Percentiles rank a stretch among this genome's conserved stretches.
Conservation (phyloP, 352 stramenopile species). For the Phytophthora lateralis region DNA sequence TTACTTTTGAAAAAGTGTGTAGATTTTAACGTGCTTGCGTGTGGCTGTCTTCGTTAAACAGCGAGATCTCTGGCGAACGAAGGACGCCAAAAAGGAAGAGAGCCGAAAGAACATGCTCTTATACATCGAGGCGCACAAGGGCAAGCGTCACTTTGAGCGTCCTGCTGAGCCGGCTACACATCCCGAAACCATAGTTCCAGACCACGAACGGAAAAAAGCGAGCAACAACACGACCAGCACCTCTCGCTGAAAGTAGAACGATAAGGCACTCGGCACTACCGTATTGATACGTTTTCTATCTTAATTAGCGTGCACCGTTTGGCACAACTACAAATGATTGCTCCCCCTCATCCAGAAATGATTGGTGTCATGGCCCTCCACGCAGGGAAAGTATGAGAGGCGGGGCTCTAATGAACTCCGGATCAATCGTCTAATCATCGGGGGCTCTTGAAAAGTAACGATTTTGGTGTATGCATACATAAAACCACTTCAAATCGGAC, state of each 20-base stretch:
- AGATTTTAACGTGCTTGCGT: neutral
- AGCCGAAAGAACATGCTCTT: constrained; percentile 72
- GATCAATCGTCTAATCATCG: constrained; percentile 44
- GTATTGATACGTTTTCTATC: neutral
- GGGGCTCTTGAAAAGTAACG: constrained; percentile 5
- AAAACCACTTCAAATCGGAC: neutral
- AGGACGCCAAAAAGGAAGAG: constrained; percentile 75
- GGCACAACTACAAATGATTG: neutral
- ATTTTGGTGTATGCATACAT: neutral
- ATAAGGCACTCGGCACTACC: neutral
- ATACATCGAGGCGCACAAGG: constrained; percentile 70
- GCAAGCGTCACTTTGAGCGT: constrained; percentile 58
- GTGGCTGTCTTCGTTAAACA: constrained; percentile 6
- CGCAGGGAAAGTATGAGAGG: constrained; percentile 43
- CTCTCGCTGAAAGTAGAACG: neutral
- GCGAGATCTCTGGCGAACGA: constrained; percentile 65
- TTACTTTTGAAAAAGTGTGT: neutral
- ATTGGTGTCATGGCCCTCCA: constrained; percentile 33
- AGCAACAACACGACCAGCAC: constrained; percentile 3
- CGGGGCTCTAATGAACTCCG: constrained; percentile 50
- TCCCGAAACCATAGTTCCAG: neutral
- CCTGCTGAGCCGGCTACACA: neutral
- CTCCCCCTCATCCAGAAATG: constrained; percentile 34
- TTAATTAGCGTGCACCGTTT: neutral
- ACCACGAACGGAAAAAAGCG: neutral